Conservation (phyloP, 495 filamentous ascomycete species). For the Cetradonia linearis region DNA sequence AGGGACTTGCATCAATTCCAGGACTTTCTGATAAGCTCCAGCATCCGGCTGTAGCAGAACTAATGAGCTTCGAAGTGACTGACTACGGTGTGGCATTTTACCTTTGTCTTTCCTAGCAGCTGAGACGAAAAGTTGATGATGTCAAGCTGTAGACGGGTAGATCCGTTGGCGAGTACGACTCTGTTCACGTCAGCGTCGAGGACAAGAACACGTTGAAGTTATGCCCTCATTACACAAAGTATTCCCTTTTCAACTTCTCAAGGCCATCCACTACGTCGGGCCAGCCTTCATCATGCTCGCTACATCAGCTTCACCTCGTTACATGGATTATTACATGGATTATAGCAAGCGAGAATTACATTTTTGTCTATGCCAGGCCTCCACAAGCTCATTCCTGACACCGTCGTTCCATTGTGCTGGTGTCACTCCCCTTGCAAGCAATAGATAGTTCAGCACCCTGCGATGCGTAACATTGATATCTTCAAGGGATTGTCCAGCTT, state of each 20-base stretch:
- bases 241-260: slow-evolving; percentile 9
- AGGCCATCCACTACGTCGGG: slow-evolving; percentile 9
- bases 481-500: slow-evolving; percentile 18
- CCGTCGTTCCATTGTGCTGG: slow-evolving; percentile 18
- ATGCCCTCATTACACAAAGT: slow-evolving; percentile 1
- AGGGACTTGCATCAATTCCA: slow-evolving; percentile 34
- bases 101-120: slow-evolving; percentile 31
- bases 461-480: slow-evolving; percentile 29
- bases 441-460: slow-evolving; percentile 22
- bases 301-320: background rate
- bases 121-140: slow-evolving; percentile 41
- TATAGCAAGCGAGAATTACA: slow-evolving; percentile 22
- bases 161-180: slow-evolving; percentile 46
- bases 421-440: slow-evolving; percentile 16
- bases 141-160: slow-evolving; percentile 45
- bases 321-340: background rate
- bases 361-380: slow-evolving; percentile 10
- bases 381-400: slow-evolving; percentile 14
- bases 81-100: background rate
- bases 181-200: background rate
- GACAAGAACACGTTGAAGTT: too few relatives aligned
- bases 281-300: slow-evolving; percentile 5
- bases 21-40: slow-evolving; percentile 37
- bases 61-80: background rate
- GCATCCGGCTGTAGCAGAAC: slow-evolving; percentile 36